Conservation (phyloP, 78 protist species). For the Trichosphaerium sp. region DNA sequence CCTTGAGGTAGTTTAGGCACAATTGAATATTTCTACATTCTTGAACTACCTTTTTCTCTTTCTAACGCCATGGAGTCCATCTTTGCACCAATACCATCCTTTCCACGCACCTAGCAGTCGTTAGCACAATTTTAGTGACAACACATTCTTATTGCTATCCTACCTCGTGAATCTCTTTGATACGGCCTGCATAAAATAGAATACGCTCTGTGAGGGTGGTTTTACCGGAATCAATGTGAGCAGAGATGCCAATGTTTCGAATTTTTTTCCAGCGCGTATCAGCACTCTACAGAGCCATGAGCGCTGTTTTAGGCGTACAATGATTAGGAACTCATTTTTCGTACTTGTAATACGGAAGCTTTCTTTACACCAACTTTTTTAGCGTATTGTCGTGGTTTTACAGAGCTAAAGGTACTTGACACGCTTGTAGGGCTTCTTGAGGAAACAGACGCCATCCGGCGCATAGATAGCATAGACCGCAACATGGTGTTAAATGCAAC, state of each 20-base stretch:
- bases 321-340: too few species aligned
- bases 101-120: slow-evolving; percentile 55
- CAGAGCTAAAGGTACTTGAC: too few species aligned
- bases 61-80: slow-evolving; percentile 95
- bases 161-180: slow-evolving; percentile 76
- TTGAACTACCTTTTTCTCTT: slow-evolving; percentile 74
- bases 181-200: slow-evolving; percentile 84
- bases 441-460: too few species aligned
- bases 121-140: neutral
- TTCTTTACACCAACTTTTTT: too few species aligned
- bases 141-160: neutral
- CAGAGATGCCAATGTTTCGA: slow-evolving; percentile 82
- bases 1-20: neutral
- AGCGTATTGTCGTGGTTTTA: too few species aligned
- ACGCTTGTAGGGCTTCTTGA: too few species aligned
- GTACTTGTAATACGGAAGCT: too few species aligned
- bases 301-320: too few species aligned
- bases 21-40: neutral
- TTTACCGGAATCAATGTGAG: slow-evolving; percentile 92
- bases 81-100: slow-evolving; percentile 86
- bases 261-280: too few species aligned
- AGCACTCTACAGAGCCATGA: too few species aligned
- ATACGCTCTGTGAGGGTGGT: slow-evolving; percentile 95
- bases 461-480: too few species aligned
- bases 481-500: too few species aligned